These are phyloP conservation scores for Guadua angustifolia DNA, from an alignment of 176 grass and related monocot species.

Conservation along the genomic window DNA sequence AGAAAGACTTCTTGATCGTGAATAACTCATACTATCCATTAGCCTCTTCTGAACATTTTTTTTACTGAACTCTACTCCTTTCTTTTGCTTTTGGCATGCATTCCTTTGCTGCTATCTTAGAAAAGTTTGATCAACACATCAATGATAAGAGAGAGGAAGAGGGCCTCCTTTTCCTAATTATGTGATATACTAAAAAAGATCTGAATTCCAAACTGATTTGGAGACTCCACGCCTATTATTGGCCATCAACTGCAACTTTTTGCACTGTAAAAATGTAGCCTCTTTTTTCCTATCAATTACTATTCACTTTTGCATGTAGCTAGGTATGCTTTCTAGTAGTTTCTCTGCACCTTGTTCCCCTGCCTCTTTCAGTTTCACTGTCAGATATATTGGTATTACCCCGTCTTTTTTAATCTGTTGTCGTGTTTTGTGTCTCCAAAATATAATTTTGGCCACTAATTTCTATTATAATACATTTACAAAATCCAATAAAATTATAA, in stretches of 20 bases:
- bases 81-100: neutral
- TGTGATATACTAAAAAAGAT: neutral
- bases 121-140: neutral
- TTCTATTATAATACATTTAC: too few relatives aligned
- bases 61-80: neutral
- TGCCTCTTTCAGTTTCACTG: conserved; percentile 16
- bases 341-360: conserved; percentile 26
- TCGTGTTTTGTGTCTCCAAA: too few relatives aligned
- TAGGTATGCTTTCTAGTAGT: conserved; percentile 23
- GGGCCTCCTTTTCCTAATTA: neutral
- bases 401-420: too few relatives aligned
- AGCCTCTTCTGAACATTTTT: neutral
- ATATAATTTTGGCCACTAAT: too few relatives aligned
- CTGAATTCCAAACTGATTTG: conserved; percentile 24
- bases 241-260: conserved; percentile 34
- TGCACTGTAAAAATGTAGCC: conserved; percentile 13
- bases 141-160: neutral
- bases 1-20: neutral
- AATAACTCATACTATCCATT: neutral
- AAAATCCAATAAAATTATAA: too few relatives aligned
- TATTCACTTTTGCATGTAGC: conserved; percentile 34
- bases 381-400: neutral
- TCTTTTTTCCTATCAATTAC: neutral
- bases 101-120: neutral
- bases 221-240: conserved; percentile 1